Conservation (phyloP, 163 green algal species). For the Volvox carteri region DNA sequence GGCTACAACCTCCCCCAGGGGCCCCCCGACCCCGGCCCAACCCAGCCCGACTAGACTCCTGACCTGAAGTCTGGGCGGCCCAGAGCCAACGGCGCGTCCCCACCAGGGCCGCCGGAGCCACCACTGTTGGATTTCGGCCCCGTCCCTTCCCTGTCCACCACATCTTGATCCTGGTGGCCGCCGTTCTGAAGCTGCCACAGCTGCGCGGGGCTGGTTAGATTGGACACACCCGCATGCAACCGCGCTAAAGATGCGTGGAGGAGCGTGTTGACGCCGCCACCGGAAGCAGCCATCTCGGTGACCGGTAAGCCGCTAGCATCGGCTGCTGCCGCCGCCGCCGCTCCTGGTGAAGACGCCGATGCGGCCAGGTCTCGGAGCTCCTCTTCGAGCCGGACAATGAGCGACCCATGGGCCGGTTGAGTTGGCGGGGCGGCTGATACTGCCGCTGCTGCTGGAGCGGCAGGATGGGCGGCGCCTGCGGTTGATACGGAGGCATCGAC, state of each 20-base stretch:
- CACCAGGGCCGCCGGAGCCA: background rate
- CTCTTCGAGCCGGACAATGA: slow-evolving; percentile 34
- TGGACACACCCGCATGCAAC: slow-evolving; percentile 33
- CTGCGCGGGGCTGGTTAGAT: slow-evolving; percentile 29
- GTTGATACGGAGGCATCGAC: background rate
- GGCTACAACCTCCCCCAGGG: too few species aligned
- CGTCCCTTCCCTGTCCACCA: too few species aligned
- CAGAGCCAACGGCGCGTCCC: background rate
- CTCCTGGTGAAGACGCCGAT: background rate
- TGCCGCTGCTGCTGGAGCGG: slow-evolving; percentile 1
- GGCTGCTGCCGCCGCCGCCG: background rate
- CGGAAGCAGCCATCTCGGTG: background rate
- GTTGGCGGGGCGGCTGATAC: background rate
- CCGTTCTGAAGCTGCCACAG: slow-evolving; percentile 40
- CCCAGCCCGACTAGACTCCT: too few species aligned
- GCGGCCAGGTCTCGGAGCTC: slow-evolving; percentile 33
- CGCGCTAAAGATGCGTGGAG: slow-evolving; percentile 9
- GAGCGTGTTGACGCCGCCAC: background rate
- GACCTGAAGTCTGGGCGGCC: slow-evolving; percentile 39
- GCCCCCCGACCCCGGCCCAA: too few species aligned
- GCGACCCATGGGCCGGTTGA: background rate
- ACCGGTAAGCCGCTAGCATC: background rate
- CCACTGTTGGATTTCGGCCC: too few species aligned
- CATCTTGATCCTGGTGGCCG: background rate
- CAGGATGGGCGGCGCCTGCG: background rate